A percentile compares a stretch with the other conserved stretches of the same genome.
Conservation (phyloP, 306 rosid species). For the Gastrolobium villosum region DNA sequence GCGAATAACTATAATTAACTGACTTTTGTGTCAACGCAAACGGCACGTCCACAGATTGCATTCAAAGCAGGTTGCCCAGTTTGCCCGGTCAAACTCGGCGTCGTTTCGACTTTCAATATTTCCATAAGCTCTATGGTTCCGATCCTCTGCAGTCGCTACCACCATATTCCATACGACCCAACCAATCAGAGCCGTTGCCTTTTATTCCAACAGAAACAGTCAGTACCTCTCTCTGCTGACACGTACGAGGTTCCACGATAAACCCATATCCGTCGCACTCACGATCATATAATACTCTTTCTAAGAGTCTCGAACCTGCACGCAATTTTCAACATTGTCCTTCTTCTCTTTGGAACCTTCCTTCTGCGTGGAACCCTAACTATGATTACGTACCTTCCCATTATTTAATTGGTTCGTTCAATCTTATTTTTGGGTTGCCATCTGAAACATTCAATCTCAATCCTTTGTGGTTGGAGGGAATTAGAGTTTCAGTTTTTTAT, state of each 20-base stretch:
- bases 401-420: slow-evolving; percentile 34
- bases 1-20: not conserved
- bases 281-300: slow-evolving; percentile 27
- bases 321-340: slow-evolving; percentile 30
- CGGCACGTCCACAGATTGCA: slow-evolving; percentile 7
- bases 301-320: slow-evolving; percentile 38
- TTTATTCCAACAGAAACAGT: no score
- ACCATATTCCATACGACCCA: no score
- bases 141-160: not conserved
- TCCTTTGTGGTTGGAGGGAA: slow-evolving; percentile 25
- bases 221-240: not conserved
- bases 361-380: slow-evolving; percentile 45
- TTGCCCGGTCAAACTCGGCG: slow-evolving; percentile 54
- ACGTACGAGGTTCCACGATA: not conserved
- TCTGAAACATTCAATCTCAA: slow-evolving; percentile 15
- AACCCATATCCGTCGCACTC: not conserved
- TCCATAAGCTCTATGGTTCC: not conserved
- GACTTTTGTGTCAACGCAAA: slow-evolving; percentile 40
- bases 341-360: slow-evolving; percentile 48
- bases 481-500: slow-evolving; percentile 35
- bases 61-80: slow-evolving; percentile 35
- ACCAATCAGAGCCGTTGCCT: not conserved
- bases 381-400: slow-evolving; percentile 28
- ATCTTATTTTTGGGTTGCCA: slow-evolving; percentile 8
- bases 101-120: slow-evolving; percentile 39